phyloP scores from a whole-genome alignment of 73 alveolate genomes.

The Paramecium biaurelia region DNA sequence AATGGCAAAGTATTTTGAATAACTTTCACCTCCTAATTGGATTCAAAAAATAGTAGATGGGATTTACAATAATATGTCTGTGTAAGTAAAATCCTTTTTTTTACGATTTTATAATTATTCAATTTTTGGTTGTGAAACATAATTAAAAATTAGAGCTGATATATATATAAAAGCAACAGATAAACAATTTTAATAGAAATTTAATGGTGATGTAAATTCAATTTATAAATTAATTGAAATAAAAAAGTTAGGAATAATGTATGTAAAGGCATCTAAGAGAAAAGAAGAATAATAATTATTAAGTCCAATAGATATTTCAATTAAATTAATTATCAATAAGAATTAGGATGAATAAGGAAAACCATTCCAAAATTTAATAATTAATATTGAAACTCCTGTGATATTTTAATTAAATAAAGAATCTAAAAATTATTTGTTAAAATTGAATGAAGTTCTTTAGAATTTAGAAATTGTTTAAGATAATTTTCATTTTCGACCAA shows the following conservation, averaged over 20 bases:
- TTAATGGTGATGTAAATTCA: background rate
- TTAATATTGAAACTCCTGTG: background rate
- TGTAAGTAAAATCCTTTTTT: background rate
- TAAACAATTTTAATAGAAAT: constrained; percentile 8
- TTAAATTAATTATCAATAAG: background rate
- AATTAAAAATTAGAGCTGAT: background rate
- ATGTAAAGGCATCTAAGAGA: background rate
- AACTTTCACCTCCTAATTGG: constrained; percentile 39
- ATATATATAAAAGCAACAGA: constrained; percentile 24
- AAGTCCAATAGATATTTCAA: background rate
- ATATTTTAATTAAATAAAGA: constrained; percentile 33
- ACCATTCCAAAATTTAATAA: background rate
- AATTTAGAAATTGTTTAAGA: constrained; percentile 36
- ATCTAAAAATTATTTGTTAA: background rate
- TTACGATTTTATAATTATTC: background rate
- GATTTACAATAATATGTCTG: constrained; percentile 29
- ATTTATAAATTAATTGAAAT: background rate
- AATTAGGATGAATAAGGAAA: background rate
- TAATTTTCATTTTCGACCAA: constrained; percentile 39
- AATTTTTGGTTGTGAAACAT: constrained; percentile 1
- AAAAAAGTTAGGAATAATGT: background rate
- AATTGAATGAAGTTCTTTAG: constrained; percentile 10
- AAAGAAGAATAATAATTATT: background rate
- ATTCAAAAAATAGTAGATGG: constrained; percentile 44
- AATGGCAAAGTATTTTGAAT: constrained; percentile 41